phyloP scores from a whole-genome alignment of 2,329 filamentous ascomycete genomes.

The Arthrinium phaeospermum region DNA sequence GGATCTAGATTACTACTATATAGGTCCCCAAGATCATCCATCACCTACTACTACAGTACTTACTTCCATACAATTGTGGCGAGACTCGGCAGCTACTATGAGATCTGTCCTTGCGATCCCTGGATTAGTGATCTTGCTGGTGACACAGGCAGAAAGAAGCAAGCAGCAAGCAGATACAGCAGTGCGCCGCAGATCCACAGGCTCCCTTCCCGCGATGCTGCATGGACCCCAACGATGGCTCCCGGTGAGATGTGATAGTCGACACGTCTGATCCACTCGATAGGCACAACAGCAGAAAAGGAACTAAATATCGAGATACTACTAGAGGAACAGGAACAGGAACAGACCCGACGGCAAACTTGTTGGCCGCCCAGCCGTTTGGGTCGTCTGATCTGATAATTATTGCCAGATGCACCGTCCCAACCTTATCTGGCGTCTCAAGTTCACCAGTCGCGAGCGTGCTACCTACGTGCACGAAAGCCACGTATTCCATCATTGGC shows the following conservation, averaged over 20 bases:
- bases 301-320: no score
- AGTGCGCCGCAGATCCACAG: neutral
- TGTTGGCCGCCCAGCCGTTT: neutral
- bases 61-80: neutral
- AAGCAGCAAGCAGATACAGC: slow-evolving; percentile 7
- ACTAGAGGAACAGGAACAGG: neutral
- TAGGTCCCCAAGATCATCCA: neutral
- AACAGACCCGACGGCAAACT: neutral
- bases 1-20: no score
- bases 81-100: neutral
- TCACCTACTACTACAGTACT: no score
- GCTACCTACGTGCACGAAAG: neutral
- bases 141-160: slow-evolving; percentile 11
- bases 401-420: neutral
- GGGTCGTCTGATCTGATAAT: neutral
- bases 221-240: neutral
- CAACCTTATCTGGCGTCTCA: neutral
- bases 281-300: neutral
- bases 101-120: neutral
- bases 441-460: neutral
- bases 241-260: neutral
- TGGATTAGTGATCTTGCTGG: neutral
- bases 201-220: neutral
- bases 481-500: slow-evolving; percentile 8
- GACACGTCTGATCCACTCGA: neutral